Base-by-base conservation (phyloP, 1,284 basidiomycete species). In the Melampsora occidentalis region DNA sequence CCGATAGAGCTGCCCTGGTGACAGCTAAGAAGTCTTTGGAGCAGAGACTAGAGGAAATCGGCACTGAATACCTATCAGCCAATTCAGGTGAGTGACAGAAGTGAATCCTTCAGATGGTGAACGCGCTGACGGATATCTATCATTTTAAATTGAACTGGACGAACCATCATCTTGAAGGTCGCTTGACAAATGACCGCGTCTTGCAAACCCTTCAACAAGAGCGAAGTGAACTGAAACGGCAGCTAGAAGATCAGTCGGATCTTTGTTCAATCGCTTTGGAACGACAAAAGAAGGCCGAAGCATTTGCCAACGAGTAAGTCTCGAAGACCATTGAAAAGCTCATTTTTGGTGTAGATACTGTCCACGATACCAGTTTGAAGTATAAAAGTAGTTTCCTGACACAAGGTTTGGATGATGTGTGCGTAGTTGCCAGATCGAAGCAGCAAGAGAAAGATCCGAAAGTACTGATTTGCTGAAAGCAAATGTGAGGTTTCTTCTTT, bases 11-110 rank as follows among this genome's bases (percentile, higher is more conserved):
- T 5, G 85, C 92, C 76, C 84, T 93, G 59, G 90, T 91, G 82
- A 92, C 92, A 81, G 91, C 91, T 18, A 88, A 92, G n/a, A 87
- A 90, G 10, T 88, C 90, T 0, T 84, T 93, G 35, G 91, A 93
- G 80, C 88, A 89, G 5, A 90, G 93, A 80, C 84, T 93, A 28
- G 90, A 92, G 80, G 86, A 88, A 2, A 91, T 92, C 82, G 91
- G 90, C 82, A 83, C 90, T 51, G 90, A 92, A 79, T 86, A 88
- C 77, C 87, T 89, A 25, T 90, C 92, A 79, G 86, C 89, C 2
- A 88, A 84, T 80, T 90, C 88, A 82, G 86, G 78, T 78, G 59
- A 28, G 51, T 10, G 42, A 16, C 42, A 46, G 42, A 10, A 0
- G 20, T 25, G 28, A 31, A 20, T 25, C 14, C 14, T 49, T 20